Percentiles rank a stretch among this genome's conserved stretches.
These are phyloP conservation scores for Lyophyllum decastes DNA, from an alignment of 768 basidiomycete genomes.

Conservation along the genomic window DNA sequence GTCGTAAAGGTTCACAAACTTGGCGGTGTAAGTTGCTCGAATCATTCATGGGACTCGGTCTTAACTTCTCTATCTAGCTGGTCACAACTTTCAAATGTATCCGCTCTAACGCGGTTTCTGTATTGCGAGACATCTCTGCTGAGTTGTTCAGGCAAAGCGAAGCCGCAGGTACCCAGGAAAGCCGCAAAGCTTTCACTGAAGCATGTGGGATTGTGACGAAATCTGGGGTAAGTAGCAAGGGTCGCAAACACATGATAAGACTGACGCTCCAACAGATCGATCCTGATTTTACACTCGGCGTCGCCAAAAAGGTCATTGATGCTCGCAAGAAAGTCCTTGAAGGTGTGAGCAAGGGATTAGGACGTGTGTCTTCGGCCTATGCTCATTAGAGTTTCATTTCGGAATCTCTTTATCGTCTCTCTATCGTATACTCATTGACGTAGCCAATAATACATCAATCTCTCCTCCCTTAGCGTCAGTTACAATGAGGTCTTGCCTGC, in stretches of 20 bases:
- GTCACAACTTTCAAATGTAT: slow-evolving; percentile 66
- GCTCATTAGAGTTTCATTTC: slow-evolving; percentile 7
- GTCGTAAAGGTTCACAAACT: slow-evolving; percentile 75
- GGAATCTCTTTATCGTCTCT: not conserved
- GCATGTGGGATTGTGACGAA: slow-evolving; percentile 43
- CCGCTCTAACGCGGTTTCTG: slow-evolving; percentile 49
- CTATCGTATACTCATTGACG: not conserved
- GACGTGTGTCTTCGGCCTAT: slow-evolving; percentile 22
- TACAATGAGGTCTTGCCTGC: not conserved
- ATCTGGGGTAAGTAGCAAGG: slow-evolving; percentile 29
- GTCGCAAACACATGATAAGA: slow-evolving; percentile 1
- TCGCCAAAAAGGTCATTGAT: slow-evolving; percentile 69
- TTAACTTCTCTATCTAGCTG: slow-evolving; percentile 43
- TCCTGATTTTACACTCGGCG: slow-evolving; percentile 59
- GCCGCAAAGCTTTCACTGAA: slow-evolving; percentile 52
- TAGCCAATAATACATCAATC: not conserved
- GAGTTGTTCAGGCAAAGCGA: slow-evolving; percentile 53
- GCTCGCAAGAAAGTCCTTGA: slow-evolving; percentile 72
- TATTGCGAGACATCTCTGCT: slow-evolving; percentile 60
- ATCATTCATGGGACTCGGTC: not conserved
- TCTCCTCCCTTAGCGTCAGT: not conserved
- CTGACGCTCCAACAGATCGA: slow-evolving; percentile 46
- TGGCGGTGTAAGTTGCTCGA: slow-evolving; percentile 52
- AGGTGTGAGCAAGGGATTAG: slow-evolving; percentile 70
- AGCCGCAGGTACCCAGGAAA: slow-evolving; percentile 50